Evolutionary conservation across 2,329 filamentous ascomycete species (phyloP).

Genomic region (Stemphylium vesicarium): DNA sequence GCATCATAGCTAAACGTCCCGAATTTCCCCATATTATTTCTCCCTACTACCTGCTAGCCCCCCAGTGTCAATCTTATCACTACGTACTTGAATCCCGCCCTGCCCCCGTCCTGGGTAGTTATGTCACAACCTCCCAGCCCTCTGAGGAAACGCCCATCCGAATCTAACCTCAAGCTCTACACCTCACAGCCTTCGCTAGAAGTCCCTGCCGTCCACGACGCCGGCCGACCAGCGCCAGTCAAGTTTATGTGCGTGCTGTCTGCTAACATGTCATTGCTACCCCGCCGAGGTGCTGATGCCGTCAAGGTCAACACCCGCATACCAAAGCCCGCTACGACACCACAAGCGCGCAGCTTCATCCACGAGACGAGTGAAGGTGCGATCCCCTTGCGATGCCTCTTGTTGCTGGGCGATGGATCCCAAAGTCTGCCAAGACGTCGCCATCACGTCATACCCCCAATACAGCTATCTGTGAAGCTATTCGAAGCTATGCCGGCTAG

Average conservation of each 20-base stretch:
- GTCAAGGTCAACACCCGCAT: constrained; percentile 62
- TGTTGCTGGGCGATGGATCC: background rate
- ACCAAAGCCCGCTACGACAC: constrained; percentile 69
- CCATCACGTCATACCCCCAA: background rate
- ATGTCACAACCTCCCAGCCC: constrained; percentile 27
- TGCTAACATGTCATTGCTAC: constrained; percentile 16
- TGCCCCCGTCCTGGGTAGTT: constrained; percentile 9
- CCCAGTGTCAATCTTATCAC: constrained; percentile 9
- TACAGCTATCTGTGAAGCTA: background rate
- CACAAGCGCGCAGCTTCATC: constrained; percentile 67
- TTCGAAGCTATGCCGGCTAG: background rate
- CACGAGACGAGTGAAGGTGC: constrained; percentile 67
- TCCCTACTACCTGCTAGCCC: constrained; percentile 12
- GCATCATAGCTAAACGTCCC: constrained; percentile 7
- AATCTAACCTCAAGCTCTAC: constrained; percentile 44
- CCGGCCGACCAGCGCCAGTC: constrained; percentile 52
- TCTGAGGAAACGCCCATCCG: constrained; percentile 28
- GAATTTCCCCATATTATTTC: constrained; percentile 25
- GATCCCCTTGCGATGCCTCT: constrained; percentile 1
- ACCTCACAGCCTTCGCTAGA: constrained; percentile 58
- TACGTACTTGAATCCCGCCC: constrained; percentile 6
- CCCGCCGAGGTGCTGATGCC: constrained; percentile 35
- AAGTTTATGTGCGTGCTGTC: constrained; percentile 56
- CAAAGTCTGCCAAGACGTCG: background rate
- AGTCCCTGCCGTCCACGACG: constrained; percentile 49